Evolutionary conservation across 306 rosid species (phyloP), one percentile per base, ranked within the genome.

Genomic region (Rosa lucieae): DNA sequence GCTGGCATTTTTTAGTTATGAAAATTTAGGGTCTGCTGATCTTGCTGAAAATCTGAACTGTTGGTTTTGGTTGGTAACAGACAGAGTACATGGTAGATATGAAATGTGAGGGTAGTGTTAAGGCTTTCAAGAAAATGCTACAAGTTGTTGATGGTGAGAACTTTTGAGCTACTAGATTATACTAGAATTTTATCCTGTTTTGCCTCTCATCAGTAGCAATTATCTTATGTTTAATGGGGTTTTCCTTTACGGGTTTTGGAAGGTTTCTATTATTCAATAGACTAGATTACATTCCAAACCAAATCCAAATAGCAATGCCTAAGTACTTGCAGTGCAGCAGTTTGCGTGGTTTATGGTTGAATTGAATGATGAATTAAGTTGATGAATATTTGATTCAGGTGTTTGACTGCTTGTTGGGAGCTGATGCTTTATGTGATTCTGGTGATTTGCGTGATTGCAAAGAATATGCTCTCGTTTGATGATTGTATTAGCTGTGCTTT

Each of bases 341-440:
- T 75, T 81, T 35, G 73, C 2, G 44, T 72, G 63, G 49, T 72
- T 82, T 82, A 77, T 77, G 78, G 76, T 73, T 77, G 51, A 42
- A 49, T 82, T 72, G 86, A 87, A 83, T 82, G 92, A 92, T 91
- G 91, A 82, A 85, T 92, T 94, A 89, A 89, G 99, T 82, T 84
- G 84, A 86, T 94, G 92, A 85, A 79, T 94, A 86, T 92, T 90
- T 94, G 92, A 91, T 92, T 94, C 97, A 89, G 95, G 97, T 94
- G 81, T 89, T 76, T 88, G 90, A 86, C 80, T 79, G 90, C 89
- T 88, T 92, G 88, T 94, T 94, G 93, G 97, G 91, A 85, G 90
- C 92, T 85, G 97, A 92, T 94, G 98, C 93, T 92, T 94, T 94
- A 75, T 94, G 88, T 91, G 90, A 89, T 91, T 94, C 97, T 91